Evolutionary conservation across 805 yeast genomes (phyloP).

Genomic region (Candida michaelii): DNA sequence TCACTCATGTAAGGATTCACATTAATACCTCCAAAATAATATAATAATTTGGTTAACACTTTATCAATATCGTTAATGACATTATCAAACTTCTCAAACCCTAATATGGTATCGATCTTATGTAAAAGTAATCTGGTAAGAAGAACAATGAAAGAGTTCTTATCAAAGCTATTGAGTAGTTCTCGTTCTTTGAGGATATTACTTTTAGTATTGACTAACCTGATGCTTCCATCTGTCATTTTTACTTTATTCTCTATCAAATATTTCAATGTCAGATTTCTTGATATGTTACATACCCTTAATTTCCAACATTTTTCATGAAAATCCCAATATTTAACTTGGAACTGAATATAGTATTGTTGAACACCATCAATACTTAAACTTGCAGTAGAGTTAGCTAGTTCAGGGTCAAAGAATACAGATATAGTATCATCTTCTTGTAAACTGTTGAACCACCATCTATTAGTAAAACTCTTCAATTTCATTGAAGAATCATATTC

Average conservation of each 20-base stretch:
- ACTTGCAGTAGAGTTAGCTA: slow-evolving; percentile 22
- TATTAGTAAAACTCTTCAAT: slow-evolving; percentile 37
- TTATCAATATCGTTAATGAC: slow-evolving; percentile 26
- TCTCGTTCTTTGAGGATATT: slow-evolving; percentile 25
- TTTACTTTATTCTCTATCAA: slow-evolving; percentile 17
- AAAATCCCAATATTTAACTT: slow-evolving; percentile 28
- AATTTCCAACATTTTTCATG: slow-evolving; percentile 21
- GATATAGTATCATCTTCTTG: slow-evolving; percentile 23
- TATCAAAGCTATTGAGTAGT: slow-evolving; percentile 32
- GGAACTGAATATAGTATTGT: slow-evolving; percentile 34
- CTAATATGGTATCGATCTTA: slow-evolving; percentile 34
- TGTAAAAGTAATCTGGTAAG: slow-evolving; percentile 32
- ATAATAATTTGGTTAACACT: slow-evolving; percentile 24
- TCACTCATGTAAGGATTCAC: slow-evolving; percentile 8
- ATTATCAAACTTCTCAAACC: slow-evolving; percentile 32
- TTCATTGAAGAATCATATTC: slow-evolving; percentile 32
- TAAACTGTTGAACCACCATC: slow-evolving; percentile 33
- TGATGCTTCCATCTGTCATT: slow-evolving; percentile 16
- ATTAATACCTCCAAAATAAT: slow-evolving; percentile 28
- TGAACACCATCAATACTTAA: slow-evolving; percentile 18
- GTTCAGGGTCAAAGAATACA: slow-evolving; percentile 34
- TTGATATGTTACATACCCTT: slow-evolving; percentile 30
- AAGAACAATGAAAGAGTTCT: slow-evolving; percentile 28
- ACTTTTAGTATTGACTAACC: slow-evolving; percentile 20
- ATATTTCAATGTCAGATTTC: slow-evolving; percentile 27